Base-by-base conservation (phyloP, 2,329 filamentous ascomycete genomes). In the Trichoderma arundinaceum region DNA sequence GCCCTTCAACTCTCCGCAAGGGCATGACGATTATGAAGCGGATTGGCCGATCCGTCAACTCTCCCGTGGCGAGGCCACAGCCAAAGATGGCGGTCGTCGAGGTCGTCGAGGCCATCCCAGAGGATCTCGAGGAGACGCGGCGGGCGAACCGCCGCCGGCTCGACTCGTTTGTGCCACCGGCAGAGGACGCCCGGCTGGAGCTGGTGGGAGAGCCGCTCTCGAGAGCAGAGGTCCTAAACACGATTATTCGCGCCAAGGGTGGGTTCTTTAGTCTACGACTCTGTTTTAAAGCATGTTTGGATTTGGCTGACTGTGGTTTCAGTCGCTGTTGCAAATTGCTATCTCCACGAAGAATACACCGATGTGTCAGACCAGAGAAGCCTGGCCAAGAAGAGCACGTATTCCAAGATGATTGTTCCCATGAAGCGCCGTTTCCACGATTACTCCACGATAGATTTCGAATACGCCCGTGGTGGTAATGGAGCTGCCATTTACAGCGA, bases 1-100 rank as follows among this genome's bases (percentile, higher is more conserved):
- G 72, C 49, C 41, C 71, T 12, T 69, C 69, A n/a, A 71, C 70
- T 52, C 66, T 66, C 53, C 68, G 70, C 48, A 68, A 52, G 15
- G 69, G 74, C 35, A 70, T 65, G 39, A 70, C 67, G 32, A 73
- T 77, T 60, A 77, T 77, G 76, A 77, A 76, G 72, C 74, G 76
- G 56, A 71, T 77, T 2, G 69, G 67, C 15, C 56, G 68, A 17
- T 64, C 65, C n/a, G 39, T 62, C 13, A 58, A 41, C 15, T n/a
- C 43, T 33, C n/a, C 49, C 12, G 46, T 41, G 10, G 53, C n/a
- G n/a, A 17, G 32, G 38, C 19, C 49, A 5, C 43, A 38, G 17
- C 35, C 43, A 22, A 35, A 32, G 19, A 28, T 15, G 28, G 32
- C 48, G 7, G 9, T 17, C 19, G 38, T 49, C 49, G 39, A 52